Percentiles rank a stretch among this genome's conserved stretches.
Conservation (phyloP, 2,329 filamentous ascomycete genomes). For the Colletotrichum siamense region DNA sequence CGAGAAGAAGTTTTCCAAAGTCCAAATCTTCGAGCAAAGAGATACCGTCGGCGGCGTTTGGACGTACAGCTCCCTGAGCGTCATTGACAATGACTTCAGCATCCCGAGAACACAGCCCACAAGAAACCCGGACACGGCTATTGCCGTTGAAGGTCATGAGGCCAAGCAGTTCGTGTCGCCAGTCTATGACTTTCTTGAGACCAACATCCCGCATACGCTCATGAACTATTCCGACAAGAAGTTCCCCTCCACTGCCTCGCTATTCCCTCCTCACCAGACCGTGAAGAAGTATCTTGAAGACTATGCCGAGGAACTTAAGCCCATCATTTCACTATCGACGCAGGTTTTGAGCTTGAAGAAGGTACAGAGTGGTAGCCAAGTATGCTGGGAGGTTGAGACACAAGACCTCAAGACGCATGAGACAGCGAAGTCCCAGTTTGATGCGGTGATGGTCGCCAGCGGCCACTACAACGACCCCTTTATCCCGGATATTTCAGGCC, state of each 20-base stretch:
- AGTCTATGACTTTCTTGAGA: constrained; percentile 71
- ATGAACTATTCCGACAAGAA: constrained; percentile 73
- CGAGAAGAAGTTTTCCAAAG: constrained; percentile 64
- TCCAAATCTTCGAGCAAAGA: constrained; percentile 76
- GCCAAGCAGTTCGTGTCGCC: constrained; percentile 68
- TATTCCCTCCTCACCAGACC: constrained; percentile 70
- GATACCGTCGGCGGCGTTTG: constrained; percentile 71
- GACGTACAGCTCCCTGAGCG: constrained; percentile 61
- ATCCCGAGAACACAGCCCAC: constrained; percentile 33
- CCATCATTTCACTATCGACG: constrained; percentile 64
- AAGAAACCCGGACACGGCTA: constrained; percentile 47
- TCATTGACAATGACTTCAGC: constrained; percentile 24
- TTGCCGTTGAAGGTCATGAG: constrained; percentile 27
- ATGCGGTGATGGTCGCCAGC: constrained; percentile 67
- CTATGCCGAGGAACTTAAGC: constrained; percentile 65
- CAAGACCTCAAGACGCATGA: constrained; percentile 32
- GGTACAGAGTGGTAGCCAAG: constrained; percentile 20
- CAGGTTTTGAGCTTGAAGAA: constrained; percentile 59
- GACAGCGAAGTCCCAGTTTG: constrained; percentile 46
- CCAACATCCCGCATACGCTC: constrained; percentile 75
- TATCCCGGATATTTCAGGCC: constrained; percentile 61
- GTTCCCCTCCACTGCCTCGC: constrained; percentile 61
- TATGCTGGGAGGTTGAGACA: constrained; percentile 55
- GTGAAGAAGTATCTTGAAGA: constrained; percentile 70
- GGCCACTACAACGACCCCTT: constrained; percentile 68